A percentile compares a stretch with the other conserved stretches of the same genome.
phyloP scores from a whole-genome alignment of 495 filamentous ascomycete genomes.

The Talaromyces adpressus region DNA sequence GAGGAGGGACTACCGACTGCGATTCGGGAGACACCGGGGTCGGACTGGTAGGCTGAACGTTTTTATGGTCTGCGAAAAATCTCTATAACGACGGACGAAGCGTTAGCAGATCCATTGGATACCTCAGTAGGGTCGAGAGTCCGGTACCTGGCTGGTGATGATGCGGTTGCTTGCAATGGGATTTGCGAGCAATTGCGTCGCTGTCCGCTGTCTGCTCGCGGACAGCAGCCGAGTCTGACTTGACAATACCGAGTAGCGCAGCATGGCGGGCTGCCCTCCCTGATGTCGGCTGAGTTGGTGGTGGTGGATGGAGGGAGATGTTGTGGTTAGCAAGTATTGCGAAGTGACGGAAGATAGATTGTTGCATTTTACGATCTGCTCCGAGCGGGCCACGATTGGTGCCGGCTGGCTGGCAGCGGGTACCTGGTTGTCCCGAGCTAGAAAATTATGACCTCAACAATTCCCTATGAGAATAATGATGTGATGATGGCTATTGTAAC shows the following conservation, averaged over 20 bases:
- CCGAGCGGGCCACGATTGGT: slow-evolving; percentile 22
- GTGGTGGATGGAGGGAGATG: slow-evolving; percentile 19
- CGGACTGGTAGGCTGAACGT: slow-evolving; percentile 23
- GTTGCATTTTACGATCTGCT: slow-evolving; percentile 35
- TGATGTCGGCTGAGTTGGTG: slow-evolving; percentile 17
- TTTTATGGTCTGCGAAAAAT: slow-evolving; percentile 38
- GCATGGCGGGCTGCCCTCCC: slow-evolving; percentile 43
- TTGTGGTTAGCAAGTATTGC: slow-evolving; percentile 21
- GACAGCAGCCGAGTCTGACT: slow-evolving; percentile 37
- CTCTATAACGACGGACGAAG: slow-evolving; percentile 22
- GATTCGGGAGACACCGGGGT: slow-evolving; percentile 41
- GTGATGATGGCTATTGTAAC: too few relatives aligned
- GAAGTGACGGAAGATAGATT: slow-evolving; percentile 6
- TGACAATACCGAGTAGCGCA: slow-evolving; percentile 41
- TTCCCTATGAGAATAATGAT: too few relatives aligned
- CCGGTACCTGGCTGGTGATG: slow-evolving; percentile 34
- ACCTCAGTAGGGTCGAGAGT: slow-evolving; percentile 6
- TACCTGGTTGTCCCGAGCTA: background rate
- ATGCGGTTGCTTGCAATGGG: slow-evolving; percentile 36
- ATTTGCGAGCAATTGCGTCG: slow-evolving; percentile 40
- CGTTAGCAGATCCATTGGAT: slow-evolving; percentile 9
- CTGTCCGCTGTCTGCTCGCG: slow-evolving; percentile 35
- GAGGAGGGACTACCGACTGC: slow-evolving; percentile 48
- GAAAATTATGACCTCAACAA: background rate
- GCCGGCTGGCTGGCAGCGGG: background rate